phyloP scores from a whole-genome alignment of 495 filamentous ascomycete genomes.

The Penicillium ucsense region DNA sequence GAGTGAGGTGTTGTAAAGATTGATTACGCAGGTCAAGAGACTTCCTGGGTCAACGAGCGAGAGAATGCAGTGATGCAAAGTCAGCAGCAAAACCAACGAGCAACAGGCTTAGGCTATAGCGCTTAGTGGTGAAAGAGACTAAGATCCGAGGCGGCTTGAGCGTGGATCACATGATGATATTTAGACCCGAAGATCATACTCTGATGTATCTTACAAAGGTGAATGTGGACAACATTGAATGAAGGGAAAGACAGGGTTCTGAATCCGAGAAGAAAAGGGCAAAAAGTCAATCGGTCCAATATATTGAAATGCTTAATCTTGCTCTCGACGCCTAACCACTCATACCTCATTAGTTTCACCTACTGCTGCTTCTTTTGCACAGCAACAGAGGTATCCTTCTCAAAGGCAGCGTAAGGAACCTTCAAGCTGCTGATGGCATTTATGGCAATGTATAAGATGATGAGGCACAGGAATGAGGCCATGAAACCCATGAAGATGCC shows the following conservation, averaged over 20 bases:
- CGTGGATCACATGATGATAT: slow-evolving; percentile 20
- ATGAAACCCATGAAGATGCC: slow-evolving; percentile 79
- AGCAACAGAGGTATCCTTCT: slow-evolving; percentile 83
- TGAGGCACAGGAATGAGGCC: slow-evolving; percentile 55
- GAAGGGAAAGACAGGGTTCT: slow-evolving; percentile 3
- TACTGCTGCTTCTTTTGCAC: slow-evolving; percentile 77
- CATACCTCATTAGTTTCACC: slow-evolving; percentile 6
- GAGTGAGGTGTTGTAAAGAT: not conserved
- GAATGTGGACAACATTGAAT: not conserved
- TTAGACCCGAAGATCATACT: slow-evolving; percentile 16
- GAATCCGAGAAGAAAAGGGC: slow-evolving; percentile 3
- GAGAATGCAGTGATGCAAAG: slow-evolving; percentile 3
- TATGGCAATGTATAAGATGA: slow-evolving; percentile 70
- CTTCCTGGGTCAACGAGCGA: slow-evolving; percentile 10
- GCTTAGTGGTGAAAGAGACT: slow-evolving; percentile 7
- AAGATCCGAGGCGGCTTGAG: slow-evolving; percentile 1
- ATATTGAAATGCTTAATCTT: slow-evolving; percentile 6
- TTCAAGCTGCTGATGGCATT: slow-evolving; percentile 67
- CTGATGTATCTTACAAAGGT: slow-evolving; percentile 20
- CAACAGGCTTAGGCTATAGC: slow-evolving; percentile 9
- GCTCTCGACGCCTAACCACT: not conserved
- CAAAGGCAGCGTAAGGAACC: slow-evolving; percentile 88
- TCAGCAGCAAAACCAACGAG: no score
- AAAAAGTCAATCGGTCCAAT: slow-evolving; percentile 8
- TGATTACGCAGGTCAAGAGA: not conserved